Evolutionary conservation across 2,329 filamentous ascomycete genomes (phyloP).

Genomic region (Botrytis paeoniae): DNA sequence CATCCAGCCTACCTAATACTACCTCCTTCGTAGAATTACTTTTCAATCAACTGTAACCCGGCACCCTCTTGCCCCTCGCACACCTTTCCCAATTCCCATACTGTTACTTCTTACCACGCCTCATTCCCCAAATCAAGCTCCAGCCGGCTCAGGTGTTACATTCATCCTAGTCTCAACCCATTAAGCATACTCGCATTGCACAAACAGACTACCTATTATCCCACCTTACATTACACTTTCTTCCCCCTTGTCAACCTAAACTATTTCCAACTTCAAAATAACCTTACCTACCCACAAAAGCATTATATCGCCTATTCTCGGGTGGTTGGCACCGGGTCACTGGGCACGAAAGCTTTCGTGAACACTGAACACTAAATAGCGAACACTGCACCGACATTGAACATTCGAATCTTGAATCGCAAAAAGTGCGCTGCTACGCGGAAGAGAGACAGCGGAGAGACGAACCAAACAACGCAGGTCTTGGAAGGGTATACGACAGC

Average conservation of each 20-base stretch:
- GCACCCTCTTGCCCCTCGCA: neutral
- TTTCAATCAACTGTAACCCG: neutral
- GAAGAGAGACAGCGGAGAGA: slow-evolving; percentile 3
- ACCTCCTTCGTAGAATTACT: neutral
- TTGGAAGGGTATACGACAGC: slow-evolving; percentile 13
- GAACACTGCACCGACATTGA: slow-evolving; percentile 1
- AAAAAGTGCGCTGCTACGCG: neutral
- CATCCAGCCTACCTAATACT: neutral
- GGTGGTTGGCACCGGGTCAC: slow-evolving; percentile 17
- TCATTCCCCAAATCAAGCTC: neutral
- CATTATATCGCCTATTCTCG: slow-evolving; percentile 15
- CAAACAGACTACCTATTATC: neutral
- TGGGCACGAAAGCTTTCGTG: slow-evolving; percentile 11
- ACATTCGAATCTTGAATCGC: neutral
- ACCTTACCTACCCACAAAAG: neutral
- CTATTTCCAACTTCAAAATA: neutral
- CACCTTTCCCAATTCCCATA: neutral
- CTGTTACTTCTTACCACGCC: neutral
- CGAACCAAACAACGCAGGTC: neutral
- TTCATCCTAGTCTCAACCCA: neutral
- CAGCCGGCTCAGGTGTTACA: neutral
- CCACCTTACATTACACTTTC: slow-evolving; percentile 1
- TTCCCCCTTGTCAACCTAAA: neutral
- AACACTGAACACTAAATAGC: neutral
- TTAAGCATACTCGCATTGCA: neutral